Percentiles rank a stretch among this genome's conserved stretches.
These are phyloP conservation scores for Acer saccharum DNA, from an alignment of 345 rosid species.

Conservation along the genomic window DNA sequence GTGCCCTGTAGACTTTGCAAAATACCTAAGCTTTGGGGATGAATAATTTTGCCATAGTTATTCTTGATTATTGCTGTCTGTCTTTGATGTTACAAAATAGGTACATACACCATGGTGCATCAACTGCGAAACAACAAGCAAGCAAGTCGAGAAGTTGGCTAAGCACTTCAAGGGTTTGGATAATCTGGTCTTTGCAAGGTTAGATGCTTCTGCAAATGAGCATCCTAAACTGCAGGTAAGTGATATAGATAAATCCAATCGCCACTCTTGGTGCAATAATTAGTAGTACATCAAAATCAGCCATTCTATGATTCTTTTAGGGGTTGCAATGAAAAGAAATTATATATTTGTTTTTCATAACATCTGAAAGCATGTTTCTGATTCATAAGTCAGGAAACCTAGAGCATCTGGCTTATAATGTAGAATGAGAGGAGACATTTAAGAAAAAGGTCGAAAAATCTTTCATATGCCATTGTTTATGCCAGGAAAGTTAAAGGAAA, in stretches of 20 bases:
- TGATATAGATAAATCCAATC: neutral
- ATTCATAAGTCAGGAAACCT: neutral
- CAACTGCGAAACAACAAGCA: slow-evolving; percentile 66
- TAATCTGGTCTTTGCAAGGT: slow-evolving; percentile 65
- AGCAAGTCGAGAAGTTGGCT: slow-evolving; percentile 79
- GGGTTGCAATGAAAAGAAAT: neutral
- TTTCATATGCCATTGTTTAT: too few relatives aligned
- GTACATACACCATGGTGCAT: slow-evolving; percentile 90
- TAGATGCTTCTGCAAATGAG: slow-evolving; percentile 88
- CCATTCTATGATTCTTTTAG: neutral
- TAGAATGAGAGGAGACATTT: too few relatives aligned
- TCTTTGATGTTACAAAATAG: slow-evolving; percentile 31
- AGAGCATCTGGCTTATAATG: too few relatives aligned
- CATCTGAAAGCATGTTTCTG: neutral
- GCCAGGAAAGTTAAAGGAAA: too few relatives aligned
- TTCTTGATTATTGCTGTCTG: neutral
- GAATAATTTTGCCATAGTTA: neutral
- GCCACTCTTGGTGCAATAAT: slow-evolving; percentile 7
- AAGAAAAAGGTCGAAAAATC: too few relatives aligned
- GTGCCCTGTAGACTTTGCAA: neutral
- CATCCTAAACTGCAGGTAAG: slow-evolving; percentile 75
- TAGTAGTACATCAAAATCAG: neutral
- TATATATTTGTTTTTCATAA: neutral
- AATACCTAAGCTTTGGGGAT: neutral
- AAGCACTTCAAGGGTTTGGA: slow-evolving; percentile 82